Base-by-base conservation (phyloP, 2,329 filamentous ascomycete species). In the Fusarium oligoseptatum region DNA sequence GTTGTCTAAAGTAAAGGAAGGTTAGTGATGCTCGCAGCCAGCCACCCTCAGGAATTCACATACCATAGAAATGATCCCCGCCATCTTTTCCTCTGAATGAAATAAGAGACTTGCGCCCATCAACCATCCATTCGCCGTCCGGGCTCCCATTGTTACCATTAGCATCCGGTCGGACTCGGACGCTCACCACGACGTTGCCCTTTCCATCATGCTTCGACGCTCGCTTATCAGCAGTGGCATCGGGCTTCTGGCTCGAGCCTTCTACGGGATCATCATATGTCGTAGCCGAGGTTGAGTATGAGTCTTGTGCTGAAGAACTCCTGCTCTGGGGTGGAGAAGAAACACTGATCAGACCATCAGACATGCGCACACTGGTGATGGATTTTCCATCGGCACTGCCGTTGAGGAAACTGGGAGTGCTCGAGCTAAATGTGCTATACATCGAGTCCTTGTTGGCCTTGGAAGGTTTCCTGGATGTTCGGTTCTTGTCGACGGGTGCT, bases 111-210 rank as follows among this genome's bases (percentile, higher is more conserved):
- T 92, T 92, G 79, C 95, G 92, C 36, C 93, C 93, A 81, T 98
- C 95, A 4, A 99, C 93, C 86, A 95, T 90, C 97, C 96, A 99
- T 80, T 98, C 97, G 34, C 92, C 91, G 70, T 97, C 94, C 9
- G 90, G 85, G 68, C 90, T 83, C 67, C 87, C 86, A 52, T 90
- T 90, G 64, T 88, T 90, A n/a, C 87, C 87, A 27, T 88, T 90
- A 5, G 90, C 88, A 84, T 98, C 95, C 34, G 97, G 97, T 36
- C 97, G 91, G 48, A 98, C 95, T 80, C 97, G 91, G 41, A 99
- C 95, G 81, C 97, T 98, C 77, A 99, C 96, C 71, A 98, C 84
- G 15, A 99, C 96, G 80, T 99, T 99, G 61, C 97, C 97, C 82
- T 98, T 98, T 65, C 89, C 90, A 78, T 98, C 95, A 2, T 82